phyloP scores from a whole-genome alignment of 2,329 filamentous ascomycete species.

The Penicillium sp. region DNA sequence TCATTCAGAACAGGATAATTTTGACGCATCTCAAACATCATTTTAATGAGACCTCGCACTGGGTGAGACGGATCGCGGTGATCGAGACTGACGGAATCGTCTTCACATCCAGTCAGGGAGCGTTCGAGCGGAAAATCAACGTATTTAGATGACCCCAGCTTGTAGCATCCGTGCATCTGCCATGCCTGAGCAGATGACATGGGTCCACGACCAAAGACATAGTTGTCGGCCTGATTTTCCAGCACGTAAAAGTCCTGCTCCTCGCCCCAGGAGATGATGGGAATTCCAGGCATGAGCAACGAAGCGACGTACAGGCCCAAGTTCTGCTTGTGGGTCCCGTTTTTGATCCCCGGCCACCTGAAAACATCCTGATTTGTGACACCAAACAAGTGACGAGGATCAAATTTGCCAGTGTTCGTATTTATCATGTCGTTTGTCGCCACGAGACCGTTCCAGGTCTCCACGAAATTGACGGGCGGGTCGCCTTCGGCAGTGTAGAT shows the following conservation, averaged over 20 bases:
- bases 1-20: constrained; percentile 63
- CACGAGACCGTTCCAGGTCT: constrained; percentile 60
- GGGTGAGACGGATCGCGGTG: constrained; percentile 66
- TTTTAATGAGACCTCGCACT: constrained; percentile 62
- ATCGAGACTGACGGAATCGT: constrained; percentile 60
- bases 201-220: constrained; percentile 65
- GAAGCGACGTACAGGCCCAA: constrained; percentile 62
- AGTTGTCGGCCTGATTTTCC: constrained; percentile 66
- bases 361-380: constrained; percentile 68
- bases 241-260: constrained; percentile 67
- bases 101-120: constrained; percentile 58
- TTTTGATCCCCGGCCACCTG: constrained; percentile 62
- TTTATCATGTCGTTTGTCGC: constrained; percentile 63
- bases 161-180: constrained; percentile 67
- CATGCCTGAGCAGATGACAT: constrained; percentile 65
- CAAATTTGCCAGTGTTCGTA: constrained; percentile 62
- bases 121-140: constrained; percentile 60
- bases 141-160: constrained; percentile 59
- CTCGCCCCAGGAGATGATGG: constrained; percentile 65
- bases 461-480: constrained; percentile 57
- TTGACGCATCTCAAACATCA: constrained; percentile 63
- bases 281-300: constrained; percentile 63
- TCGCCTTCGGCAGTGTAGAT: constrained; percentile 58
- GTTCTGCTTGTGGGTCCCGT: constrained; percentile 61
- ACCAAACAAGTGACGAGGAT: constrained; percentile 67